phyloP scores from a whole-genome alignment of 495 filamentous ascomycete genomes.

The Tuber umbilicatum region DNA sequence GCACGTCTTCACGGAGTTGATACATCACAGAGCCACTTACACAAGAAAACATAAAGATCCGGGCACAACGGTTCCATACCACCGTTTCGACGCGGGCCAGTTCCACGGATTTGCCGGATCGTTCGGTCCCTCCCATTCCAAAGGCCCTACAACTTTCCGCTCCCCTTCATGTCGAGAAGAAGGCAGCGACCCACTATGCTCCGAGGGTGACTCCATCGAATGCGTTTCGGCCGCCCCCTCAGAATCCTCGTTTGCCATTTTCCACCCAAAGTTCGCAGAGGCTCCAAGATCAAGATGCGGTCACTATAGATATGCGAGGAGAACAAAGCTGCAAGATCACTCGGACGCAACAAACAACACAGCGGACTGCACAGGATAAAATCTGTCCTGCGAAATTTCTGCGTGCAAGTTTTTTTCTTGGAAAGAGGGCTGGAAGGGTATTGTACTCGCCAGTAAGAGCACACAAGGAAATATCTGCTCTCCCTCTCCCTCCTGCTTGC shows the following conservation, averaged over 20 bases:
- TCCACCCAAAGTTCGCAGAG: slow-evolving; percentile 7
- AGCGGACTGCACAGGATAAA: background rate
- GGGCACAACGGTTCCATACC: slow-evolving; percentile 42
- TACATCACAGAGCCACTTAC: slow-evolving; percentile 22
- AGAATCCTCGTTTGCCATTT: slow-evolving; percentile 20
- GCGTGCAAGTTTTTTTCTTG: background rate
- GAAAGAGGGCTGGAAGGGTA: slow-evolving; percentile 3
- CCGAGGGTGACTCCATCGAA: slow-evolving; percentile 27
- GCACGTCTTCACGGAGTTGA: background rate
- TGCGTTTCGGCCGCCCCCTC: slow-evolving; percentile 22
- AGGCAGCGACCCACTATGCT: slow-evolving; percentile 24
- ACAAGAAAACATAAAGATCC: slow-evolving; percentile 41
- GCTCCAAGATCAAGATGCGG: background rate
- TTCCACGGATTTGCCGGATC: slow-evolving; percentile 58
- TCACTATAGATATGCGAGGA: background rate
- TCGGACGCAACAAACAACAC: background rate
- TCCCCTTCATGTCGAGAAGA: slow-evolving; percentile 4
- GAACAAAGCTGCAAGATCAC: background rate
- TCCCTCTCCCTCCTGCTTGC: background rate
- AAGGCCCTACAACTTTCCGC: slow-evolving; percentile 17
- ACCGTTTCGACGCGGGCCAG: slow-evolving; percentile 52
- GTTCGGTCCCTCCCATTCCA: slow-evolving; percentile 52
- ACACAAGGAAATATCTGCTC: background rate
- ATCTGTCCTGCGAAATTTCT: background rate
- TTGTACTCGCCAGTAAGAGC: background rate